Conservation (phyloP, 2,329 filamentous ascomycete species). For the Aspergillus pseudonomiae region DNA sequence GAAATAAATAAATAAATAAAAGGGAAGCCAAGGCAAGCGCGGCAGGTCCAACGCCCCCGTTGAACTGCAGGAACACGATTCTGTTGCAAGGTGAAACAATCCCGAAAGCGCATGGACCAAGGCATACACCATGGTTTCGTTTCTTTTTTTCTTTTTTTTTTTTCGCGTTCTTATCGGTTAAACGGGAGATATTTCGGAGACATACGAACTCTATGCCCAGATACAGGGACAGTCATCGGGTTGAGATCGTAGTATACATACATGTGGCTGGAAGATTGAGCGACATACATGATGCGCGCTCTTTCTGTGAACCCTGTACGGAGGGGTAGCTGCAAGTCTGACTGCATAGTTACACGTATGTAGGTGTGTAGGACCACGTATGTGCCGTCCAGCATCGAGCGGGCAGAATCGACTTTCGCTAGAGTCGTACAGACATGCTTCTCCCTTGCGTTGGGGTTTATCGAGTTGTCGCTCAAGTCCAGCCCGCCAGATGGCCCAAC, state of each 20-base stretch:
- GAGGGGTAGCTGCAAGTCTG: not conserved
- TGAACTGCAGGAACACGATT: constrained; percentile 13
- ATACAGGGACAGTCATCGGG: not conserved
- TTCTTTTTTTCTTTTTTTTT: not conserved
- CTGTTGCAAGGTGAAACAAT: constrained; percentile 20
- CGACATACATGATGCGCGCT: not conserved
- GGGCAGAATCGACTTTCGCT: not conserved
- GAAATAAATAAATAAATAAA: not conserved
- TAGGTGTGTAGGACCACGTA: not conserved
- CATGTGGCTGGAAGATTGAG: constrained; percentile 5
- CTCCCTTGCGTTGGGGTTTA: not conserved
- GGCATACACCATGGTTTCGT: not conserved
- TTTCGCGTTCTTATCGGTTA: not conserved
- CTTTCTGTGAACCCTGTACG: not conserved
- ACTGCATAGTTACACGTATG: not conserved
- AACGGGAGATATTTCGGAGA: not conserved
- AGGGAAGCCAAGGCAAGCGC: not conserved
- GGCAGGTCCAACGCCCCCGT: constrained; percentile 12
- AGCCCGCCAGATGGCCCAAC: not conserved
- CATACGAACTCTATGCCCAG: not conserved
- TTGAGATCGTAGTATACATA: not conserved
- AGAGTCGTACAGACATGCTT: not conserved
- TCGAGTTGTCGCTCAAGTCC: not conserved
- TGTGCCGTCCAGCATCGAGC: not conserved
- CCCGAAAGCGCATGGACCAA: constrained; percentile 7